phyloP scores from a whole-genome alignment of 2,329 filamentous ascomycete species.

The Penicillium crustosum region DNA sequence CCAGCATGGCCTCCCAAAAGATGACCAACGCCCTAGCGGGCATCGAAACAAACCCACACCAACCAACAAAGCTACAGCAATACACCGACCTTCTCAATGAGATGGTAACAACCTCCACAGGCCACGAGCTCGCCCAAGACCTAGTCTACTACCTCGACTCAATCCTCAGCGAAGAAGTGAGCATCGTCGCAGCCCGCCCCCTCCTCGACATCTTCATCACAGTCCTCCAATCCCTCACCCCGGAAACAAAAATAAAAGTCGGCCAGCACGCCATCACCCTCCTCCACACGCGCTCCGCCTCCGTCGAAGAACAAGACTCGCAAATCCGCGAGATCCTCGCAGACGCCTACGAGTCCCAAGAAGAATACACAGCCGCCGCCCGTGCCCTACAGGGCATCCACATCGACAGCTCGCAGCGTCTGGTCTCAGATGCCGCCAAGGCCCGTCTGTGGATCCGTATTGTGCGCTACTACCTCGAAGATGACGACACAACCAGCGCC shows the following conservation, averaged over 20 bases:
- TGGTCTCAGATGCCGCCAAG: slow-evolving; percentile 77
- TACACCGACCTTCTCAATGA: slow-evolving; percentile 60
- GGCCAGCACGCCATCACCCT: slow-evolving; percentile 70
- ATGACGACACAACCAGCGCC: slow-evolving; percentile 82
- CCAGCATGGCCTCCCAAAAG: slow-evolving; percentile 51
- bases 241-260: slow-evolving; percentile 70
- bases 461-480: slow-evolving; percentile 89
- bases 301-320: slow-evolving; percentile 82
- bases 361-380: slow-evolving; percentile 78
- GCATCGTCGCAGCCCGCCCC: slow-evolving; percentile 72
- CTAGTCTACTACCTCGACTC: slow-evolving; percentile 68
- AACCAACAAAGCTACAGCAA: slow-evolving; percentile 53
- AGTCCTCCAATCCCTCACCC: slow-evolving; percentile 53
- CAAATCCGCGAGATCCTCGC: slow-evolving; percentile 77
- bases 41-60: slow-evolving; percentile 50
- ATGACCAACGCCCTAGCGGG: slow-evolving; percentile 50
- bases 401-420: slow-evolving; percentile 83
- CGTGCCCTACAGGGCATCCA: slow-evolving; percentile 78
- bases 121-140: slow-evolving; percentile 56
- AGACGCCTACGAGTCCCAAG: slow-evolving; percentile 75
- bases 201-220: slow-evolving; percentile 70
- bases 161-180: slow-evolving; percentile 67
- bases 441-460: slow-evolving; percentile 89
- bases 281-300: slow-evolving; percentile 66
- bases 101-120: slow-evolving; percentile 50